Conservation (phyloP, 805 yeast species). For the Diddensiella caesifluorescens region DNA sequence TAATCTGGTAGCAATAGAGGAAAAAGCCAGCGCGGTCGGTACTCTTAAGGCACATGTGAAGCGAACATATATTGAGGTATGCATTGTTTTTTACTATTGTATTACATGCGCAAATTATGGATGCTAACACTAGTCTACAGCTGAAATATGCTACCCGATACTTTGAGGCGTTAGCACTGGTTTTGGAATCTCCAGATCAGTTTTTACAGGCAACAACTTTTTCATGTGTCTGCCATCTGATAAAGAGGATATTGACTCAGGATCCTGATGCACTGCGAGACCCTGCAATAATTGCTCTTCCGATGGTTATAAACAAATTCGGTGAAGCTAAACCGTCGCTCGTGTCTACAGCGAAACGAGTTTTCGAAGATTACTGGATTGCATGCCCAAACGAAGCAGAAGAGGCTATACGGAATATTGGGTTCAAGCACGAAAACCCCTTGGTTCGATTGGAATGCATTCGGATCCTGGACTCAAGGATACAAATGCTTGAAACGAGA, state of each 20-base stretch:
- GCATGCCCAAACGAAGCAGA: constrained; percentile 34
- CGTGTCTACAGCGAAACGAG: constrained; percentile 27
- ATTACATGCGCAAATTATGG: not conserved
- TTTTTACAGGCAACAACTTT: constrained; percentile 31
- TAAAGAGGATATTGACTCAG: constrained; percentile 40
- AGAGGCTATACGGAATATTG: constrained; percentile 27
- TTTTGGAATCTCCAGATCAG: constrained; percentile 15
- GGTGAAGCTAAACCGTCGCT: constrained; percentile 28
- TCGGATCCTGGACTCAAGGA: constrained; percentile 22
- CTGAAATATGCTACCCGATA: constrained; percentile 16
- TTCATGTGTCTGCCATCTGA: constrained; percentile 41
- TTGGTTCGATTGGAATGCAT: constrained; percentile 26
- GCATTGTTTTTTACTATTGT: constrained; percentile 4
- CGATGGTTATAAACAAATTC: constrained; percentile 31
- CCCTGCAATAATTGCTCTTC: constrained; percentile 31
- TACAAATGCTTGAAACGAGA: constrained; percentile 25
- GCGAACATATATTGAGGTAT: constrained; percentile 17
- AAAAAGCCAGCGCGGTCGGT: constrained; percentile 15
- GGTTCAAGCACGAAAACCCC: constrained; percentile 26
- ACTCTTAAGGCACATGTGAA: constrained; percentile 24
- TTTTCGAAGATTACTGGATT: constrained; percentile 36
- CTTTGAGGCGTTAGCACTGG: constrained; percentile 26
- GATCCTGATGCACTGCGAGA: constrained; percentile 31
- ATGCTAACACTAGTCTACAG: constrained; percentile 5
- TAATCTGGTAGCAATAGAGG: constrained; percentile 14